A percentile compares a stretch with the other conserved stretches of the same genome.
Evolutionary conservation across 768 basidiomycete species (phyloP).

Genomic region (Phylloporus sp.): DNA sequence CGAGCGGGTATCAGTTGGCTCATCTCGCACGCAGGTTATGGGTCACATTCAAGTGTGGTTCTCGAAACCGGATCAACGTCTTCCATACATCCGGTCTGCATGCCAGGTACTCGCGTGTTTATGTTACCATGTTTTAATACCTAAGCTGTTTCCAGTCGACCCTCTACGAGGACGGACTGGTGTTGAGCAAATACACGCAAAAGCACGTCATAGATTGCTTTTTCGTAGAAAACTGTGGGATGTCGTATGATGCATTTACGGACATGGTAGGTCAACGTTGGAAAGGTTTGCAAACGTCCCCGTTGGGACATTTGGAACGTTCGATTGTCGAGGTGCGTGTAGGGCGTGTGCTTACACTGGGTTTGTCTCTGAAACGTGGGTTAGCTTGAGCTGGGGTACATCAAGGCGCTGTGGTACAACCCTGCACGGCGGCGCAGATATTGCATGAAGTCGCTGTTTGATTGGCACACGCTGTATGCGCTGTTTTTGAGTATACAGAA

Average conservation of each 20-base stretch:
- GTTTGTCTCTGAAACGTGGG: neutral
- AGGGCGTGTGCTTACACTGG: neutral
- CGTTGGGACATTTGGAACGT: slow-evolving; percentile 39
- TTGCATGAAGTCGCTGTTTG: slow-evolving; percentile 55
- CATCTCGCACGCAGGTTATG: slow-evolving; percentile 33
- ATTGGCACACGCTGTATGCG: slow-evolving; percentile 66
- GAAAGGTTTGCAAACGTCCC: slow-evolving; percentile 31
- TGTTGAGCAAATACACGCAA: slow-evolving; percentile 47
- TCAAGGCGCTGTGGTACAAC: slow-evolving; percentile 63
- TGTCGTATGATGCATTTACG: slow-evolving; percentile 45
- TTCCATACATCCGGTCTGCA: slow-evolving; percentile 60
- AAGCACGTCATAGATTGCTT: slow-evolving; percentile 59
- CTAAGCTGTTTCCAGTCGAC: slow-evolving; percentile 39
- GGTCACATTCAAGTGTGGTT: slow-evolving; percentile 50
- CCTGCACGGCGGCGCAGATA: slow-evolving; percentile 61
- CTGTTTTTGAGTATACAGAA: slow-evolving; percentile 27
- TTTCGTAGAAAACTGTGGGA: slow-evolving; percentile 56
- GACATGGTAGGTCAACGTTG: slow-evolving; percentile 37
- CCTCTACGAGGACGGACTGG: slow-evolving; percentile 50
- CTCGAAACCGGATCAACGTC: slow-evolving; percentile 34
- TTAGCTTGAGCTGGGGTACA: slow-evolving; percentile 55
- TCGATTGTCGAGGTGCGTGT: slow-evolving; percentile 34
- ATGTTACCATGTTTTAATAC: neutral
- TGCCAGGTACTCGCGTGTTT: slow-evolving; percentile 45
- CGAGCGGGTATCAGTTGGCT: neutral